Conservation (phyloP, 305 asterid species). For the Fraxinus velutina region DNA sequence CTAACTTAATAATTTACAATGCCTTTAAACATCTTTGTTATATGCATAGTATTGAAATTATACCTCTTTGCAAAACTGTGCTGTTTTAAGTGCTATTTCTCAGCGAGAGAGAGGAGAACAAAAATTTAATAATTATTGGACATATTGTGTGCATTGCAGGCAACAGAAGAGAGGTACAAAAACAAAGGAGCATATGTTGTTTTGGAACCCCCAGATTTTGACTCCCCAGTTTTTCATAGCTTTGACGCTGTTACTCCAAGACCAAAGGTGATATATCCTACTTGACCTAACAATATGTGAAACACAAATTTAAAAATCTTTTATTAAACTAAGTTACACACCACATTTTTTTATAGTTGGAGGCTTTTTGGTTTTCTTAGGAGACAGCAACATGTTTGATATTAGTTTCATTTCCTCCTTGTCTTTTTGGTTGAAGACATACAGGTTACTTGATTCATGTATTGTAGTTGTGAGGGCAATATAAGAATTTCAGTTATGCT, state of each 20-base stretch:
- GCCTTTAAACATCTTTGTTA: not conserved
- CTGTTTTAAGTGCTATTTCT: not conserved
- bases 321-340: not conserved
- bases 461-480: not conserved
- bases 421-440: not conserved
- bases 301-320: not conserved
- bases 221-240: conserved; percentile 62
- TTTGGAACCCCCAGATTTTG: conserved; percentile 73
- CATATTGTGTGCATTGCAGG: conserved; percentile 44
- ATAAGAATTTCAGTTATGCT: not conserved
- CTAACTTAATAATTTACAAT: not conserved
- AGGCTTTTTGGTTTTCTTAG: not conserved
- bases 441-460: not conserved
- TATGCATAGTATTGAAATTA: not conserved
- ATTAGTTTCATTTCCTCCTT: not conserved
- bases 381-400: not conserved
- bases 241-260: conserved; percentile 89
- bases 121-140: conserved; percentile 15
- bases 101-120: not conserved
- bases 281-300: not conserved
- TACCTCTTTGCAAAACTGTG: not conserved
- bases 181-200: conserved; percentile 88
- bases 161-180: conserved; percentile 74
- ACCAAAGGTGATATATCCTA: conserved; percentile 58
- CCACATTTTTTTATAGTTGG: not conserved